Conservation (phyloP, 768 basidiomycete species). For the Chalciporus chontae region DNA sequence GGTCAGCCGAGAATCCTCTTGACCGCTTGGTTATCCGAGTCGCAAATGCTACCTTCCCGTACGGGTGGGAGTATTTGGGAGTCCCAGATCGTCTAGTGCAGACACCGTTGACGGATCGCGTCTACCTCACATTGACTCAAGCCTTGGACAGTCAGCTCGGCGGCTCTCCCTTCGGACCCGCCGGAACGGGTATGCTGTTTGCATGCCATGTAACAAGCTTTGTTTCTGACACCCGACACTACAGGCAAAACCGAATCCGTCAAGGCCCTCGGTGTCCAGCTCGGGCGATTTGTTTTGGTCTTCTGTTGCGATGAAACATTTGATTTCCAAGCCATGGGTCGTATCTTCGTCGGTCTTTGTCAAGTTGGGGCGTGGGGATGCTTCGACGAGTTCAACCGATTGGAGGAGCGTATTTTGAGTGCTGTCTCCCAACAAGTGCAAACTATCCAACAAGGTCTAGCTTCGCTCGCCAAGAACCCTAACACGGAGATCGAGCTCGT, state of each 20-base stretch:
- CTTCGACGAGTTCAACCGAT: slow-evolving; percentile 96
- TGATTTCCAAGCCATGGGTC: slow-evolving; percentile 99
- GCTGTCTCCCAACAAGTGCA: slow-evolving; percentile 99
- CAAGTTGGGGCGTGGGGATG: slow-evolving; percentile 99
- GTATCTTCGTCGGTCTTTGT: slow-evolving; percentile 97
- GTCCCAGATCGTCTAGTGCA: slow-evolving; percentile 96
- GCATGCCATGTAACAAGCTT: background rate
- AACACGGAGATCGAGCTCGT: slow-evolving; percentile 92
- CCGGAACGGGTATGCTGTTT: slow-evolving; percentile 74
- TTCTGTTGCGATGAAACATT: slow-evolving; percentile 99
- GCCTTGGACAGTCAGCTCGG: slow-evolving; percentile 93
- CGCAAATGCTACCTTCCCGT: slow-evolving; percentile 91
- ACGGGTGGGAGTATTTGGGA: slow-evolving; percentile 98
- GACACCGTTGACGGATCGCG: slow-evolving; percentile 94
- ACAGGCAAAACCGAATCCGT: slow-evolving; percentile 98
- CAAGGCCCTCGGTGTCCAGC: slow-evolving; percentile 95
- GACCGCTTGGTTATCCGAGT: slow-evolving; percentile 77
- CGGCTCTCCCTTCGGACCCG: slow-evolving; percentile 97
- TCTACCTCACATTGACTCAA: slow-evolving; percentile 94
- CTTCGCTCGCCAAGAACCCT: slow-evolving; percentile 76
- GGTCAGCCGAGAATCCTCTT: slow-evolving; percentile 65
- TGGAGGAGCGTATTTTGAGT: slow-evolving; percentile 96
- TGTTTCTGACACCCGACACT: slow-evolving; percentile 3
- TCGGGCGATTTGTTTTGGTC: slow-evolving; percentile 99
- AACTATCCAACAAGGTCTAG: slow-evolving; percentile 94